Evolutionary conservation across 805 yeast species (phyloP).

Genomic region (Hanseniaspora clermontiae): DNA sequence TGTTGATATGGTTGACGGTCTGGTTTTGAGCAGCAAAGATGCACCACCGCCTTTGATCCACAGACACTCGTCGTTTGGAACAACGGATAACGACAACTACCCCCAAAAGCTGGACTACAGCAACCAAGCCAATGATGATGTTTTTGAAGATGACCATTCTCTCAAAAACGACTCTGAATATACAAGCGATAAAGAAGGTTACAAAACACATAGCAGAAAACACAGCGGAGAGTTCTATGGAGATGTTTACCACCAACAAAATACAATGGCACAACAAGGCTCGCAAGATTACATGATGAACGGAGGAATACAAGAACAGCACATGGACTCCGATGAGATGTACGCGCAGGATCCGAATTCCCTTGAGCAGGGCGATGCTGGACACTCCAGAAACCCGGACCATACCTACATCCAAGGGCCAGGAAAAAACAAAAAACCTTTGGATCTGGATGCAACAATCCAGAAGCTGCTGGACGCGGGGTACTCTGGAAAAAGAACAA

Average conservation of each 20-base stretch:
- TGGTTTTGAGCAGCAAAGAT: slow-evolving; percentile 16
- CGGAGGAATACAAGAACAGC: not conserved
- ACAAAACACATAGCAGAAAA: not conserved
- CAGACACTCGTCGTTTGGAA: slow-evolving; percentile 11
- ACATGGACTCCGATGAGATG: not conserved
- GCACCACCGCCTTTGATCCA: slow-evolving; percentile 3
- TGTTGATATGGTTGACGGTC: slow-evolving; percentile 19
- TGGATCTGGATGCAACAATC: slow-evolving; percentile 74
- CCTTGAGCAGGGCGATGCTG: slow-evolving; percentile 19
- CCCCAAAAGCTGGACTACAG: slow-evolving; percentile 1
- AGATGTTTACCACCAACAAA: not conserved
- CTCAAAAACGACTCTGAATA: slow-evolving; percentile 2
- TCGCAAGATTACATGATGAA: not conserved
- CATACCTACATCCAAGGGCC: slow-evolving; percentile 14
- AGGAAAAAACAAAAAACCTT: slow-evolving; percentile 23
- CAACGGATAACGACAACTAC: not conserved
- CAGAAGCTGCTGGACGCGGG: slow-evolving; percentile 92
- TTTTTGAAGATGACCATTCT: slow-evolving; percentile 10
- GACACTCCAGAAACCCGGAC: slow-evolving; percentile 21
- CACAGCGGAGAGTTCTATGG: not conserved
- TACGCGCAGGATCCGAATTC: not conserved
- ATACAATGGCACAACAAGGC: not conserved
- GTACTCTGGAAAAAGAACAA: slow-evolving; percentile 85
- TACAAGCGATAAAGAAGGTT: slow-evolving; percentile 4
- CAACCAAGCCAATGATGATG: not conserved